Base-by-base conservation (phyloP, 1,284 basidiomycete species). In the Cutaneotrichosporon cavernicola region DNA sequence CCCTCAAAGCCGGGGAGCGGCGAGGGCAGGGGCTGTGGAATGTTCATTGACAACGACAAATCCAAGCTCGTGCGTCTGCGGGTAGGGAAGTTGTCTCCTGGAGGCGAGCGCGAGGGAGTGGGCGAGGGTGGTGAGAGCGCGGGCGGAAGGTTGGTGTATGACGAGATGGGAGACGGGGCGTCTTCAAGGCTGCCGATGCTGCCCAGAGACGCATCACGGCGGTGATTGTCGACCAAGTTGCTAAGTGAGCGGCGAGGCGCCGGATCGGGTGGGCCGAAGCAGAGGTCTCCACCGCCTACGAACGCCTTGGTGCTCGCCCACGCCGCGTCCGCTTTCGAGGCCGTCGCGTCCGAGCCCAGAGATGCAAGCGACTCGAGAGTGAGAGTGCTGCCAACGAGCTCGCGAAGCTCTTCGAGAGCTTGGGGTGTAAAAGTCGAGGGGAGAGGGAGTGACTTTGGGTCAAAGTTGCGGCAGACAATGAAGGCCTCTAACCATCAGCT, bases 391-490 rank as follows among this genome's bases (percentile, higher is more conserved):
- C 65, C 69, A 3, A 70, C 70, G 26, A 73, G 69, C n/a, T 65
- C 50, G 3, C 72, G 66, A 26, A 79, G 69, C 13, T 67, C 63
- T 18, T 64, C 67, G 3, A 77, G 69, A 8, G 74, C 69, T 1
- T 61, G 53, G 0, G 68, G 18, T 7, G 75, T 71, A 63, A 76
- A 74, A 0, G 64, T 65, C 11, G 61, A 32, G 4, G 76, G 75
- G 0, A 78, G 69, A 1, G 78, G 78, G 8, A 81, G 67, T 18
- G 72, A 70, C 5, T 72, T 63, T 5, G 79, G 73, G 40, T 79
- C 74, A 71, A 84, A 85, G 61, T 82, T 82, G 11, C 81, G 76
- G 69, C 83, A 84, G 21, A 85, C 82, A 31, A 86, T 76, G 72
- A 86, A 86, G 2, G 84, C 84, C 77, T 86, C 85, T 80, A 76